These are phyloP conservation scores for Amanita subjunquillea DNA, from an alignment of 768 basidiomycete genomes.

Conservation along the genomic window DNA sequence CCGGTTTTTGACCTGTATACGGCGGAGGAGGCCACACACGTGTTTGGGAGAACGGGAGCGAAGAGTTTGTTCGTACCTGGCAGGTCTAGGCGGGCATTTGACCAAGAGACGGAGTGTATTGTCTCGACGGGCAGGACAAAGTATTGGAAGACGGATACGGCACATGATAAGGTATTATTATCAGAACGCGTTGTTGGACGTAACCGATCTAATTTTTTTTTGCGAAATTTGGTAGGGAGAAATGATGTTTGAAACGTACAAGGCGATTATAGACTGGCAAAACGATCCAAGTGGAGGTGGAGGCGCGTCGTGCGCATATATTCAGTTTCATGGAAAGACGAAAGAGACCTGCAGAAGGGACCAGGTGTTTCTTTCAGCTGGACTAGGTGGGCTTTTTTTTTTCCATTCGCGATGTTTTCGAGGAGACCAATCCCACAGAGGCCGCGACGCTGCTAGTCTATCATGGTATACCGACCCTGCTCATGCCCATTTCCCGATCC, in stretches of 20 bases:
- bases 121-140: slow-evolving; percentile 10
- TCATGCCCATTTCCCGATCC: background rate
- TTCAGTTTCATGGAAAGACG: slow-evolving; percentile 39
- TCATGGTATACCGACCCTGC: slow-evolving; percentile 26
- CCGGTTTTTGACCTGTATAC: slow-evolving; percentile 28
- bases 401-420: background rate
- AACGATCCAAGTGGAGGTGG: slow-evolving; percentile 13
- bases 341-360: slow-evolving; percentile 25
- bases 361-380: slow-evolving; percentile 34
- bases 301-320: slow-evolving; percentile 26
- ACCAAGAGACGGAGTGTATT: slow-evolving; percentile 22
- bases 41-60: slow-evolving; percentile 28
- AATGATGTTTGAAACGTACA: slow-evolving; percentile 32
- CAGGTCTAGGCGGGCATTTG: slow-evolving; percentile 24
- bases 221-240: slow-evolving; percentile 20
- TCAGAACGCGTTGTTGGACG: no score
- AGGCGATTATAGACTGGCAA: slow-evolving; percentile 30
- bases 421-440: slow-evolving; percentile 2
- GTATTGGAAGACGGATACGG: slow-evolving; percentile 36
- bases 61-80: slow-evolving; percentile 34
- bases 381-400: slow-evolving; percentile 26
- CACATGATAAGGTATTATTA: slow-evolving; percentile 29
- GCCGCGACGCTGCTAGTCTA: slow-evolving; percentile 13
- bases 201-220: background rate
- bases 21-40: slow-evolving; percentile 26